Percentiles rank a stretch among this genome's conserved stretches.
Conservation (phyloP, 2,329 filamentous ascomycete species). For the Arthrobotrys entomopaga region DNA sequence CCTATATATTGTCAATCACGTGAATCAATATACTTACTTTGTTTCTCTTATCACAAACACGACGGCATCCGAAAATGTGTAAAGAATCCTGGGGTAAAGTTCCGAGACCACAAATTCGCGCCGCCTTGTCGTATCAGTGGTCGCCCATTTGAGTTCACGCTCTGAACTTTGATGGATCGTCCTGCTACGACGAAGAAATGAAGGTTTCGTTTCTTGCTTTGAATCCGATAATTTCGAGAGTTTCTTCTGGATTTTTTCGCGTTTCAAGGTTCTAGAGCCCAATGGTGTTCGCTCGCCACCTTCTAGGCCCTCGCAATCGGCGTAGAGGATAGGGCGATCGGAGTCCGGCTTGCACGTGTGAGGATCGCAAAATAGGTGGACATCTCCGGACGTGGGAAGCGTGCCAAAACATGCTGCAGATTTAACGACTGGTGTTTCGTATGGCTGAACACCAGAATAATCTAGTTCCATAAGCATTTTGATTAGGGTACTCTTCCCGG, state of each 20-base stretch:
- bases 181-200: conserved; percentile 1
- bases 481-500: conserved; percentile 58
- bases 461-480: conserved; percentile 56
- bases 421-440: conserved; percentile 57
- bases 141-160: conserved; percentile 60
- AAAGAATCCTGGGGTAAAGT: conserved; percentile 65
- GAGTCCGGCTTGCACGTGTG: conserved; percentile 45
- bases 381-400: conserved; percentile 56
- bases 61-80: conserved; percentile 65
- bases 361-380: conserved; percentile 58
- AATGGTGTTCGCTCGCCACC: conserved; percentile 56
- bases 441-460: neutral
- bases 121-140: conserved; percentile 60
- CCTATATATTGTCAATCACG: neutral
- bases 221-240: conserved; percentile 9
- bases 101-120: conserved; percentile 63
- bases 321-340: conserved; percentile 55
- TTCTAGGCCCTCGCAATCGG: conserved; percentile 57
- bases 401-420: conserved; percentile 26
- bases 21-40: conserved; percentile 57
- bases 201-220: conserved; percentile 19
- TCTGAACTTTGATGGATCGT: conserved; percentile 26
- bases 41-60: conserved; percentile 64
- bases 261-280: conserved; percentile 19
- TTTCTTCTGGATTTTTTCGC: conserved; percentile 14